A percentile compares a stretch with the other conserved stretches of the same genome.
phyloP scores from a whole-genome alignment of 139 green algal species.

The Nannochloris sp. region DNA sequence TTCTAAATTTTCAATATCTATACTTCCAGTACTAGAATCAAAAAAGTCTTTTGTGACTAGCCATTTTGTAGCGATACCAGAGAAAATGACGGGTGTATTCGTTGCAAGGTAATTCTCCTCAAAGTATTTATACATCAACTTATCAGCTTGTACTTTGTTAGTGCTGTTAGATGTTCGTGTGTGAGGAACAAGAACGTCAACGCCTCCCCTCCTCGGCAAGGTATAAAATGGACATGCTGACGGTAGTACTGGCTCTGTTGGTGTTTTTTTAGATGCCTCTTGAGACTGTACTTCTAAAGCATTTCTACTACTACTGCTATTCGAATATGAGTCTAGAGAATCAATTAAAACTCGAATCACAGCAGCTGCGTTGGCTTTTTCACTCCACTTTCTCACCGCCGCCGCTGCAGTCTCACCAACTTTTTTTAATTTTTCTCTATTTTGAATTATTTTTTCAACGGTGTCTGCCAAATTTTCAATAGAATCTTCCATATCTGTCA shows the following conservation, averaged over 20 bases:
- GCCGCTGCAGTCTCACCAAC: constrained; percentile 14
- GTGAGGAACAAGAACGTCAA: no score
- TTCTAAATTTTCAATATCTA: neutral
- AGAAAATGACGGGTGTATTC: constrained; percentile 21
- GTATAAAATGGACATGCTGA: no score
- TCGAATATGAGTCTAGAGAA: neutral
- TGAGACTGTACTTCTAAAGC: no score
- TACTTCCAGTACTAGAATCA: no score
- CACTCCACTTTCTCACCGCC: constrained; percentile 41
- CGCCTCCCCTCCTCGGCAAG: no score
- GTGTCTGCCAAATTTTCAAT: constrained; percentile 14
- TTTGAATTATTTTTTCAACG: constrained; percentile 16
- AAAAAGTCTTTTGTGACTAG: neutral
- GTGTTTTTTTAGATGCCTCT: no score
- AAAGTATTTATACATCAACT: constrained; percentile 18
- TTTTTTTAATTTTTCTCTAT: constrained; percentile 4
- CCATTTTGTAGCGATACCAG: constrained; percentile 4
- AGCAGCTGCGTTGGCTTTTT: constrained; percentile 36
- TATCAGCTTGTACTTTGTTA: no score
- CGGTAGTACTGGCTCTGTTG: no score
- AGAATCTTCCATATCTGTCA: constrained; percentile 15
- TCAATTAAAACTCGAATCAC: constrained; percentile 11
- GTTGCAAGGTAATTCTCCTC: constrained; percentile 10
- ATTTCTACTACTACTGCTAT: no score
- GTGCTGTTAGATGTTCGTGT: no score